Evolutionary conservation across 1,284 basidiomycete genomes (phyloP).

Genomic region (Xerocomus minutiporus): DNA sequence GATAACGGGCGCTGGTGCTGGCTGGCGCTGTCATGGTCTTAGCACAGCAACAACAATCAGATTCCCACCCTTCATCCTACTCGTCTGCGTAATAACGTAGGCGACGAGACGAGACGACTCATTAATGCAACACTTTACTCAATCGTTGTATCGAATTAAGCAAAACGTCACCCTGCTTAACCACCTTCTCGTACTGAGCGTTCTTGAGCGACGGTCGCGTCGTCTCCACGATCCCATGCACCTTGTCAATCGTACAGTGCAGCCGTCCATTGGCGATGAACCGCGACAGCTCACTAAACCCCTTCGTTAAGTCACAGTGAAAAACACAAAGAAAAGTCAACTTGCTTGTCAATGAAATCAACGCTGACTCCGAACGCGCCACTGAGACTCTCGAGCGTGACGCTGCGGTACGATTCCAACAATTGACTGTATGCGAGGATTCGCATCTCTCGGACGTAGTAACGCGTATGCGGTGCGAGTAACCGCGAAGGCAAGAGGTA

Average conservation of each 20-base stretch:
- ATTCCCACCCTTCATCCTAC: background rate
- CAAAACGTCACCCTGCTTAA: slow-evolving; percentile 85
- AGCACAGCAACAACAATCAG: background rate
- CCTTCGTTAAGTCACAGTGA: slow-evolving; percentile 1
- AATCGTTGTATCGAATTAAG: slow-evolving; percentile 73
- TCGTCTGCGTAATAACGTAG: background rate
- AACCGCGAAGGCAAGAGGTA: slow-evolving; percentile 85
- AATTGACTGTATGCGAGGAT: slow-evolving; percentile 93
- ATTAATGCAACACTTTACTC: slow-evolving; percentile 69
- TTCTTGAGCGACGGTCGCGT: slow-evolving; percentile 84
- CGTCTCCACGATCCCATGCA: slow-evolving; percentile 92
- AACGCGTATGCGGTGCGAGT: slow-evolving; percentile 83
- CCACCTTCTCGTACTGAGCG: slow-evolving; percentile 85
- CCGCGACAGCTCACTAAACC: slow-evolving; percentile 77
- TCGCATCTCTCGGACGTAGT: slow-evolving; percentile 94
- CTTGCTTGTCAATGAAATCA: slow-evolving; percentile 83
- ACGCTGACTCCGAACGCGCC: slow-evolving; percentile 88
- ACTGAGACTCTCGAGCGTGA: slow-evolving; percentile 86
- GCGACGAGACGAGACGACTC: background rate
- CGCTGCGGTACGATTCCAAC: slow-evolving; percentile 85
- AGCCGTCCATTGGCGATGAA: slow-evolving; percentile 92
- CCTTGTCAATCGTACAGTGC: slow-evolving; percentile 92
- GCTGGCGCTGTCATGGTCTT: no score
- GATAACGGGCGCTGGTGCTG: background rate
- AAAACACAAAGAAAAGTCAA: slow-evolving; percentile 11